Percentiles rank a stretch among this genome's conserved stretches.
These are phyloP conservation scores for Ophiostoma ips DNA, from an alignment of 2,329 filamentous ascomycete genomes.

Conservation along the genomic window DNA sequence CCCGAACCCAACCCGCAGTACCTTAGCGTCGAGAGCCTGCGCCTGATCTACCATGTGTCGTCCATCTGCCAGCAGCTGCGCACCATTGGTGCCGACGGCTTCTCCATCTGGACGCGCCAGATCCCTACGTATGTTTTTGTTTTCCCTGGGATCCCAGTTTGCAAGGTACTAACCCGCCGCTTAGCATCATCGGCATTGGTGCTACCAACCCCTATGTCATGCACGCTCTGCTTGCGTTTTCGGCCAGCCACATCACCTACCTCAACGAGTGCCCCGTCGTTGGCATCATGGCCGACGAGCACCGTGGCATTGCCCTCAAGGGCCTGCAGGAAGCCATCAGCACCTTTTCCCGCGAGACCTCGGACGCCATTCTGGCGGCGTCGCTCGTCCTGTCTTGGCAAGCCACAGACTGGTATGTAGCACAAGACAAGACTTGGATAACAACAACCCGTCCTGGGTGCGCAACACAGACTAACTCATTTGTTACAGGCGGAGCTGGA, in stretches of 20 bases:
- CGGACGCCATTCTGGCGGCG: conserved; percentile 81
- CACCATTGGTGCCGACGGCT: conserved; percentile 61
- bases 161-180: not conserved
- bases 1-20: conserved; percentile 58
- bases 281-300: conserved; percentile 77
- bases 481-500: conserved; percentile 80
- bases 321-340: conserved; percentile 80
- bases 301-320: conserved; percentile 72
- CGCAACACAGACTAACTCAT: not conserved
- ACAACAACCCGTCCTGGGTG: no score
- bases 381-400: conserved; percentile 93
- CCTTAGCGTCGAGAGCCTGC: conserved; percentile 64
- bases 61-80: conserved; percentile 74
- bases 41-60: conserved; percentile 82
- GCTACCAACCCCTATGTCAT: conserved; percentile 78
- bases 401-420: conserved; percentile 72
- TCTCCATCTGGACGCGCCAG: conserved; percentile 85
- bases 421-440: no score
- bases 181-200: conserved; percentile 62
- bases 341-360: conserved; percentile 70
- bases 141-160: conserved; percentile 6
- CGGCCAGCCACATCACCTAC: conserved; percentile 88
- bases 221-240: conserved; percentile 83
- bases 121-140: conserved; percentile 51
- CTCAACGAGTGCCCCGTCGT: conserved; percentile 75